A percentile compares a stretch with the other conserved stretches of the same genome.
These are phyloP conservation scores for Onygenales sp. DNA, from an alignment of 2,329 filamentous ascomycete species.

Conservation along the genomic window DNA sequence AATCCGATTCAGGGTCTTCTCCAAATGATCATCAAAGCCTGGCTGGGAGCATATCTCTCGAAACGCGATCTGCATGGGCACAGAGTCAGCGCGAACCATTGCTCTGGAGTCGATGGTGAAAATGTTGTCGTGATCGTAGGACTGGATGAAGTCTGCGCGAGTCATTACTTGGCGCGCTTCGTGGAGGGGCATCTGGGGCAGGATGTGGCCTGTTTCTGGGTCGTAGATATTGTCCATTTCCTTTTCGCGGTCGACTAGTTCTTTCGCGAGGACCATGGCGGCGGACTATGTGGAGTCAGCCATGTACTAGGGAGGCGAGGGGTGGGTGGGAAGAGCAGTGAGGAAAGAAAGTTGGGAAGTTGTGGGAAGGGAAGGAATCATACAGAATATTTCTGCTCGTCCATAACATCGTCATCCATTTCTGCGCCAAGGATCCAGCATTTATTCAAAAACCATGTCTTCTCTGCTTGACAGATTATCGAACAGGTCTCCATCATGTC, in stretches of 20 bases:
- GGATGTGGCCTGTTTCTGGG: slow-evolving; percentile 56
- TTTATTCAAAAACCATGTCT: slow-evolving; percentile 70
- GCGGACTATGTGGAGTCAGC: slow-evolving; percentile 49
- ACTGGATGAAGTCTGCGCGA: slow-evolving; percentile 83
- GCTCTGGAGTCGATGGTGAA: slow-evolving; percentile 87
- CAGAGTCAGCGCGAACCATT: slow-evolving; percentile 81
- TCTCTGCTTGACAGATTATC: slow-evolving; percentile 59
- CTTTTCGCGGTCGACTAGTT: slow-evolving; percentile 74
- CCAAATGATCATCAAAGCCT: slow-evolving; percentile 73
- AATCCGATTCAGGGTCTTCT: slow-evolving; percentile 76
- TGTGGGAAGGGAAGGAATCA: slow-evolving; percentile 21
- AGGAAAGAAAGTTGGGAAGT: not conserved
- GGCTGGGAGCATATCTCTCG: slow-evolving; percentile 65
- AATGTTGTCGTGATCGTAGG: slow-evolving; percentile 86
- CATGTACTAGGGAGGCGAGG: not conserved
- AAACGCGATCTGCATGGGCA: slow-evolving; percentile 94
- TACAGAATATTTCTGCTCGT: slow-evolving; percentile 91
- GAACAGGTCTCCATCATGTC: slow-evolving; percentile 76
- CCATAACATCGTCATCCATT: slow-evolving; percentile 97
- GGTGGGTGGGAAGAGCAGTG: slow-evolving; percentile 10
- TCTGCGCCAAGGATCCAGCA: slow-evolving; percentile 66
- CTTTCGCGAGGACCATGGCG: slow-evolving; percentile 85
- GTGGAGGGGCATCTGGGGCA: slow-evolving; percentile 74
- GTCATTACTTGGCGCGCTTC: slow-evolving; percentile 90
- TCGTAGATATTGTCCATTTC: slow-evolving; percentile 56